Conservation (phyloP, 129 eudicot genomes). For the Scalesia atractyloides region DNA sequence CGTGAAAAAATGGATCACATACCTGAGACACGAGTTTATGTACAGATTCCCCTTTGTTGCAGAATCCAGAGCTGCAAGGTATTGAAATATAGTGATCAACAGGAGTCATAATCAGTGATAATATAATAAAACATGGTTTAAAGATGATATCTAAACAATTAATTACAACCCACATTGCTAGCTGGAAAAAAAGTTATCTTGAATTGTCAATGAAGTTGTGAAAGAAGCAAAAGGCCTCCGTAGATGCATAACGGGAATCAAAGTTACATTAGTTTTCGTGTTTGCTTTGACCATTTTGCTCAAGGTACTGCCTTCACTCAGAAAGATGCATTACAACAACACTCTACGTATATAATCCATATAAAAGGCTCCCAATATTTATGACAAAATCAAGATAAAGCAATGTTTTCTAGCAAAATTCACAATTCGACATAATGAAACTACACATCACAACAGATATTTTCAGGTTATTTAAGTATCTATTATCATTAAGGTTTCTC, state of each 20-base stretch:
- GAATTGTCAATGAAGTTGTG: neutral
- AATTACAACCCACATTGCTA: neutral
- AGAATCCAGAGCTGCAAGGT: conserved; percentile 80
- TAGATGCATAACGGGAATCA: conserved; percentile 5
- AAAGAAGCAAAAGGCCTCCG: neutral
- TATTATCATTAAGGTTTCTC: conserved; percentile 1
- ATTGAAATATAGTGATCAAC: conserved; percentile 22
- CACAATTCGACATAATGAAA: neutral
- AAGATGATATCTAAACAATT: neutral
- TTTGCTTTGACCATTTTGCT: conserved; percentile 15
- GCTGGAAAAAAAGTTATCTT: neutral
- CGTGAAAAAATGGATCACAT: conserved; percentile 17
- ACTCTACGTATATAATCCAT: conserved; percentile 5
- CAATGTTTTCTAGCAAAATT: conserved; percentile 15
- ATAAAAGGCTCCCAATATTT: conserved; percentile 2
- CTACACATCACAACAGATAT: conserved; percentile 2
- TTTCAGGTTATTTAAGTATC: conserved; percentile 3
- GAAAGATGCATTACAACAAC: neutral
- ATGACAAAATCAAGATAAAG: conserved; percentile 10
- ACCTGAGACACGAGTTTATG: conserved; percentile 97
- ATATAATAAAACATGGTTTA: conserved; percentile 7
- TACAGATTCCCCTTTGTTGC: conserved; percentile 91
- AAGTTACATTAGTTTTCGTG: neutral
- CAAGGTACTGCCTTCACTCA: conserved; percentile 2
- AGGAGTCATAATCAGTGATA: neutral